phyloP scores from a whole-genome alignment of 2,329 filamentous ascomycete genomes.

The Clonostachys chloroleuca region DNA sequence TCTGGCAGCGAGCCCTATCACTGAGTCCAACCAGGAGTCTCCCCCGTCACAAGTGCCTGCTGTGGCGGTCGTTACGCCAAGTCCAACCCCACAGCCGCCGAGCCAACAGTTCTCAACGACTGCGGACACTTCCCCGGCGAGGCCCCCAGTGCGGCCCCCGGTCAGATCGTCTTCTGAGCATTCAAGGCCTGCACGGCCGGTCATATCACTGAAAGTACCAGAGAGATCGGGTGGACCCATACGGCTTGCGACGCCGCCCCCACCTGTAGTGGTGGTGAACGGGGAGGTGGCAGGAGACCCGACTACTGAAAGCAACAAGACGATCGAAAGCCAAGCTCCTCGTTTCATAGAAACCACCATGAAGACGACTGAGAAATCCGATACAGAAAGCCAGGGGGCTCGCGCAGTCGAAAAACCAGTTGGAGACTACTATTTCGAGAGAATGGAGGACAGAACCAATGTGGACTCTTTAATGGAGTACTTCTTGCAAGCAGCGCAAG shows the following conservation, averaged over 20 bases:
- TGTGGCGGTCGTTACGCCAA: not conserved
- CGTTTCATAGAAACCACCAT: not conserved
- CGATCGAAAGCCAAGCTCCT: not conserved
- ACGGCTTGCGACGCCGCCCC: slow-evolving; percentile 48
- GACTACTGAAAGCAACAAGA: not conserved
- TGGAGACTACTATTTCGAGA: slow-evolving; percentile 23
- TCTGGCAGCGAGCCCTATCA: slow-evolving; percentile 9
- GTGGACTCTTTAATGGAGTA: slow-evolving; percentile 51
- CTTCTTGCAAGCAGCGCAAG: slow-evolving; percentile 45
- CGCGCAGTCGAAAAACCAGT: too few species aligned
- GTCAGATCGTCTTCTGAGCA: not conserved
- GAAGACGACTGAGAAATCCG: not conserved
- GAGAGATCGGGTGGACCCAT: slow-evolving; percentile 56
- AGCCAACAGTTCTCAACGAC: not conserved
- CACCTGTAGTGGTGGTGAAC: slow-evolving; percentile 26
- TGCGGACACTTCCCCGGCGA: not conserved
- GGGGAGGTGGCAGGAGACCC: not conserved
- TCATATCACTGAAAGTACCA: slow-evolving; percentile 33
- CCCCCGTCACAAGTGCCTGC: not conserved
- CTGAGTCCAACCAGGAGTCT: not conserved
- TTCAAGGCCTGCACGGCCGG: slow-evolving; percentile 22
- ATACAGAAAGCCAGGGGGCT: too few species aligned
- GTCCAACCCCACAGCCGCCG: not conserved
- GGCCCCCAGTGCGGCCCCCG: not conserved
- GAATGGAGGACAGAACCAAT: slow-evolving; percentile 43